Base-by-base conservation (phyloP, 148 eudicot species). In the Heliamphora exappendiculata region DNA sequence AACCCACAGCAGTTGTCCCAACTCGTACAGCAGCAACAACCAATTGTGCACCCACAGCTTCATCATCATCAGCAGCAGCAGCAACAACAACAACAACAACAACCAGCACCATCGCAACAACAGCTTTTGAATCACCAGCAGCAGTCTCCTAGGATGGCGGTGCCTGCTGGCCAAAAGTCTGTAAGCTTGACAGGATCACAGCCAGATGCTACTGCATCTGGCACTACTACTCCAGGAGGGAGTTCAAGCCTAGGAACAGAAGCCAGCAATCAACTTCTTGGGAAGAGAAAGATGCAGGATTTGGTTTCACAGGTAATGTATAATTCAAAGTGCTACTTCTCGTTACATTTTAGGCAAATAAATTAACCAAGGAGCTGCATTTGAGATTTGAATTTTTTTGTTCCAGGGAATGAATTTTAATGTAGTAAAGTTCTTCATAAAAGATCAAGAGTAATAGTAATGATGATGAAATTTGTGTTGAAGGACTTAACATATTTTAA, bases 221-320 rank as follows among this genome's bases (percentile, higher is more conserved):
- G 97, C 31, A 76, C 89, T 37, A 90, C 97, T 53, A 88, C 97
- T 20, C 92, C 91, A 2, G 98, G 97, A 34, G 96, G 98, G 12
- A 92, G 98, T 81, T 94, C 97, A 26, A 94, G 96, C 82, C 98
- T 88, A 76, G 97, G 98, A 82, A 90, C 97, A 29, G 98, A 90
- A 84, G 92, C 96, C 47, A 92, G 88, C 82, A 94, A 94, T 80
- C 98, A 92, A 83, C 75, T 92, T 31, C 92, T 90, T 75, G 95
- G 98, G 78, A 94, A 94, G 85, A 84, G 98, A 81, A 92, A 88
- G 82, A 92, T 94, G 73, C 97, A 90, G 70, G 98, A 92, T 87
- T 73, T 94, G 86, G 97, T 90, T 64, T 83, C 98, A 47, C 98
- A 94, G 98, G 98, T 94, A 22, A 76, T 42, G 77, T n/a, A 29